Percentiles rank a stretch among this genome's conserved stretches.
Evolutionary conservation across 768 basidiomycete species (phyloP).

Genomic region (Exidia glandulosa): DNA sequence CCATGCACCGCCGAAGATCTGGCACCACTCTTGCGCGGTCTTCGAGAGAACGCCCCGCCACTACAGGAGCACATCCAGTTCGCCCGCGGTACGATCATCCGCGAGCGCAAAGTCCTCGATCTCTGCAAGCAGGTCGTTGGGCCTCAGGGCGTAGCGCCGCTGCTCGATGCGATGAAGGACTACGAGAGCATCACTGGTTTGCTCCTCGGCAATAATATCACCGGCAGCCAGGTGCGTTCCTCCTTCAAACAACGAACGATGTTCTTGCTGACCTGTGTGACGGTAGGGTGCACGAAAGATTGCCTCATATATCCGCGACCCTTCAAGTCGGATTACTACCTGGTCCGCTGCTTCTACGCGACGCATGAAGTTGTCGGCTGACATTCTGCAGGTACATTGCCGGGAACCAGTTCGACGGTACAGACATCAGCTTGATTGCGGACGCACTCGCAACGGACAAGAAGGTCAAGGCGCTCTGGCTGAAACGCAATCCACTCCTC

Average conservation of each 20-base stretch:
- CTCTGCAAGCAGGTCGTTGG: conserved; percentile 9
- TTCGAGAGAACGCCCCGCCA: conserved; percentile 2
- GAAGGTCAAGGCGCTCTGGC: conserved; percentile 9
- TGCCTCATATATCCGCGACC: conserved; percentile 8
- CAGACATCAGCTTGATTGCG: conserved; percentile 5
- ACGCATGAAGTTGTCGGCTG: background rate
- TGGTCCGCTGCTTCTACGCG: background rate
- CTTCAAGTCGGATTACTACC: conserved; percentile 5
- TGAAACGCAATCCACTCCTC: conserved; percentile 10
- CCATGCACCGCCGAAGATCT: conserved; percentile 5
- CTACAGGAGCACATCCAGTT: conserved; percentile 9
- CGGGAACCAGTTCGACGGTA: conserved; percentile 5
- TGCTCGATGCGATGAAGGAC: conserved; percentile 8
- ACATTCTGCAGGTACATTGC: conserved; percentile 2
- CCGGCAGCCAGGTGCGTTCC: background rate
- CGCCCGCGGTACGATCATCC: conserved; percentile 7
- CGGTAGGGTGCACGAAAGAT: conserved; percentile 5
- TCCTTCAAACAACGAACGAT: background rate
- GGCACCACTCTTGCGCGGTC: conserved; percentile 7
- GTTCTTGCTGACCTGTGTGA: background rate
- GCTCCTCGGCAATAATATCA: conserved; percentile 8
- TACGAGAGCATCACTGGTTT: conserved; percentile 7
- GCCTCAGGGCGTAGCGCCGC: conserved; percentile 5
- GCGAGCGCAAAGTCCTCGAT: conserved; percentile 7
- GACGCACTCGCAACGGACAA: conserved; percentile 1